Base-by-base conservation (phyloP, 2,329 filamentous ascomycete species). In the Parastagonospora nodorum region DNA sequence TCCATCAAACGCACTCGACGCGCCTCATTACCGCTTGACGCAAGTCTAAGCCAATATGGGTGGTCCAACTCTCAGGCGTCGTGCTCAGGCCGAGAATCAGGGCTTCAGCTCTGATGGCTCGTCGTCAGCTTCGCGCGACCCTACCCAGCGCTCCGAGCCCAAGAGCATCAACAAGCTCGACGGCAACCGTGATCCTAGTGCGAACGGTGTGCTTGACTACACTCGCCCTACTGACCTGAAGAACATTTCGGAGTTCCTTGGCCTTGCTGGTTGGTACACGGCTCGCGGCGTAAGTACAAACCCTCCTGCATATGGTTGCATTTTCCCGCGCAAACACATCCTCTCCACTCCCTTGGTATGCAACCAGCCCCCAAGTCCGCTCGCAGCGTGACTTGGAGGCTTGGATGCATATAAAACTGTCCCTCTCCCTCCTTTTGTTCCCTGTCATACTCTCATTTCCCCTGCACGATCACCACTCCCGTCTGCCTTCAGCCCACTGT, bases 281-380 rank as follows among this genome's bases (percentile, higher is more conserved):
- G 69, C 69, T 51, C 71, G 70, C 51, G 72, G 72, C 52, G 71
- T 74, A 72, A 68, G 68, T 69, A 51, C 54, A 66, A 60, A 57
- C 53, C n/a, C 49, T 31, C 36, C 49, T 24, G 38, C 51, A 45
- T 44, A 40, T 48, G 33, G 48, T 50, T 51, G 15, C 38, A 48
- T 37, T 30, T 42, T 40, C 30, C 16, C 16, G 19, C n/a, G 19
- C 47, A 50, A 52, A 45, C 47, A 45, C 30, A 41, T 42, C 42
- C 14, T 8, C 35, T 15, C 27, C 49, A 40, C 32, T 35, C 43
- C 36, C 32, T n/a, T 29, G 14, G 14, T 31, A 50, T 54, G 48
- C 48, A 45, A 51, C 45, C 40, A 48, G 30, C 36, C 28, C 45
- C 44, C 28, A 30, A 36, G 33, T 19, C 38, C 37, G 16, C 31